Evolutionary conservation across 2,329 filamentous ascomycete genomes (phyloP), one percentile per base, ranked within the genome.

Genomic region (Lecanicillium sp.): DNA sequence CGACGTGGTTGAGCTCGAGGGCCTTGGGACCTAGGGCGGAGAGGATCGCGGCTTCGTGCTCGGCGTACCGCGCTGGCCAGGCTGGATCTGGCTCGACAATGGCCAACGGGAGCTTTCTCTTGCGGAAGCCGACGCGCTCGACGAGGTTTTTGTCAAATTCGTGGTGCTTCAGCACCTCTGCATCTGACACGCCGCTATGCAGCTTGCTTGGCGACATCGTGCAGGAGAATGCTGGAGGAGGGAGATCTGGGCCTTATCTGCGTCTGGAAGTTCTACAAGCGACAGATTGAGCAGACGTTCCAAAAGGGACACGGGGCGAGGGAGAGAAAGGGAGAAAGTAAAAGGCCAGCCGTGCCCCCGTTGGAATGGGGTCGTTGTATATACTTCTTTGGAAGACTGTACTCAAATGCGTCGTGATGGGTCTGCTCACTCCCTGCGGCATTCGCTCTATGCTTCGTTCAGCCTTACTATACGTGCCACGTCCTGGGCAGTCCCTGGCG

Each of bases 1-100:
- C 68, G 25, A 63, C 54, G 45, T 71, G 68, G 29, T 55, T 46
- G 42, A 71, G 52, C 17, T 49, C 45, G 15, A 62, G 33, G n/a
- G 60, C 34, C 18, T 50, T 38, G 18, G 40, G 36, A 10, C 50
- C 53, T 7, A 62, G 49, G 2, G 54, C 58, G 13, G 33, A 37
- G 17, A 37, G 20, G 37, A 64, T 58, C 25, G 48, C 49, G 15
- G 47, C 37, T 35, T 51, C 52, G 43, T 52, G 47, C 7, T 17
- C 33, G 7, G 49, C 36, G 42, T 57, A 61, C 17, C 45, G 41
- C 2, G 19, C 17, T 7, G 34, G 19, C 41, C 44, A 45, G 5
- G 30, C 17, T 7, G 37, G n/a, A 14, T 43, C 39, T 11, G 44
- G 34, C 15, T 43, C 41, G 4, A 27, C 14, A 15, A 45, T 45